phyloP scores from a whole-genome alignment of 2,329 filamentous ascomycete genomes.

The Microdochium paspali region DNA sequence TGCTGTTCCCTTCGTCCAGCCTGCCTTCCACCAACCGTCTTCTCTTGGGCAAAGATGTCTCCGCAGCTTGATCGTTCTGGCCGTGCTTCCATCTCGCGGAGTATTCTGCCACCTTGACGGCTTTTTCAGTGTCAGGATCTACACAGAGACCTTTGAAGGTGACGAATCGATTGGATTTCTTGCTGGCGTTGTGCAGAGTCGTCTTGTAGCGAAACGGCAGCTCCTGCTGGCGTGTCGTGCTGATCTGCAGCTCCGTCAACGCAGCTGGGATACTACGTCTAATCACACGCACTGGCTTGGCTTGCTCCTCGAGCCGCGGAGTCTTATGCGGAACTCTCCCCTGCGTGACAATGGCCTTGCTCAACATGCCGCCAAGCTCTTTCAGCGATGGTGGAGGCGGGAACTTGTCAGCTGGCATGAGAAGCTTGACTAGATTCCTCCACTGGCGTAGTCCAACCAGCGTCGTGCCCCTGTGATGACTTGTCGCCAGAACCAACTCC shows the following conservation, averaged over 20 bases:
- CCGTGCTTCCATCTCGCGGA: not conserved
- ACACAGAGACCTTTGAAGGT: not conserved
- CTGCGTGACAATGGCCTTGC: not conserved
- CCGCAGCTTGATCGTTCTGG: not conserved
- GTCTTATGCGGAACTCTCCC: not conserved
- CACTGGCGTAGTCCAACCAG: not conserved
- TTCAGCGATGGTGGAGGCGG: not conserved
- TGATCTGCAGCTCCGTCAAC: not conserved
- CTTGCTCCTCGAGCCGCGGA: not conserved
- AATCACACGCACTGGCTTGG: not conserved
- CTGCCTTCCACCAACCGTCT: not conserved
- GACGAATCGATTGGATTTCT: not conserved
- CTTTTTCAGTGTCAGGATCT: not conserved
- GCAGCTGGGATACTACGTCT: not conserved
- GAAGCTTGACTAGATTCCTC: not conserved
- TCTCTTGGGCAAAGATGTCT: not conserved
- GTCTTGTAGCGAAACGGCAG: not conserved
- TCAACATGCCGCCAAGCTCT: not conserved
- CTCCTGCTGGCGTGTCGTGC: not conserved
- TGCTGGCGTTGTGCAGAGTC: not conserved
- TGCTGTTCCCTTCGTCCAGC: not conserved
- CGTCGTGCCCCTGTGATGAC: constrained; percentile 1
- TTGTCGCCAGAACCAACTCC: constrained; percentile 1
- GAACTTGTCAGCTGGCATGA: not conserved
- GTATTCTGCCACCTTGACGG: not conserved